Evolutionary conservation across 345 rosid genomes (phyloP).

Genomic region (Hypericum perforatum): DNA sequence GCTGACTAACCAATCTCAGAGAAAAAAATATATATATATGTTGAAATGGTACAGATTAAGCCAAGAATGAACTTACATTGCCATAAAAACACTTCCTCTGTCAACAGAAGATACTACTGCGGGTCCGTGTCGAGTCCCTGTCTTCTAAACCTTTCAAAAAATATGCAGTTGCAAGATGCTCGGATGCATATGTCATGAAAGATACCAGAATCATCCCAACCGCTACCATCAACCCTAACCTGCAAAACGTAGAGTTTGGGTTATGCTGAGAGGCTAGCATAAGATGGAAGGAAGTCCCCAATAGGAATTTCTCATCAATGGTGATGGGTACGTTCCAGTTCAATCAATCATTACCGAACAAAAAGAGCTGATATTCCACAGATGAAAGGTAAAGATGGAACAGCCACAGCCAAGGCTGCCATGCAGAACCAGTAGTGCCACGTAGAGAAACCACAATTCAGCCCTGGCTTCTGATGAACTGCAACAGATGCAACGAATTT

Average conservation of each 20-base stretch:
- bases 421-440: conserved; percentile 71
- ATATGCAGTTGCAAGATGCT: conserved; percentile 60
- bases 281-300: neutral
- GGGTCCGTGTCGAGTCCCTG: conserved; percentile 35
- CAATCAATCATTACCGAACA: conserved; percentile 38
- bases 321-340: neutral
- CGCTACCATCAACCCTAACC: conserved; percentile 77
- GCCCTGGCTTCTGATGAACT: conserved; percentile 62
- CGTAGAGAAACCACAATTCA: conserved; percentile 40
- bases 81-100: conserved; percentile 8
- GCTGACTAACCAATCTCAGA: conserved; percentile 18
- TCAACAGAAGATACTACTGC: conserved; percentile 44
- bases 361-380: conserved; percentile 80
- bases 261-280: neutral
- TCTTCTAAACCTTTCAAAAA: conserved; percentile 68
- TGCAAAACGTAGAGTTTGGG: conserved; percentile 19
- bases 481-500: conserved; percentile 10
- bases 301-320: neutral
- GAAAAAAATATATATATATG: too few relatives aligned
- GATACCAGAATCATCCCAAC: conserved; percentile 73
- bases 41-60: conserved; percentile 13
- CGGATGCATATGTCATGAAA: conserved; percentile 86
- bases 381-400: conserved; percentile 60
- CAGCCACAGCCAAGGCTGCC: conserved; percentile 52
- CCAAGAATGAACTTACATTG: conserved; percentile 15